Percentiles rank a stretch among this genome's conserved stretches.
These are phyloP conservation scores for Vigna hirtella DNA, from an alignment of 306 rosid genomes.

Conservation along the genomic window DNA sequence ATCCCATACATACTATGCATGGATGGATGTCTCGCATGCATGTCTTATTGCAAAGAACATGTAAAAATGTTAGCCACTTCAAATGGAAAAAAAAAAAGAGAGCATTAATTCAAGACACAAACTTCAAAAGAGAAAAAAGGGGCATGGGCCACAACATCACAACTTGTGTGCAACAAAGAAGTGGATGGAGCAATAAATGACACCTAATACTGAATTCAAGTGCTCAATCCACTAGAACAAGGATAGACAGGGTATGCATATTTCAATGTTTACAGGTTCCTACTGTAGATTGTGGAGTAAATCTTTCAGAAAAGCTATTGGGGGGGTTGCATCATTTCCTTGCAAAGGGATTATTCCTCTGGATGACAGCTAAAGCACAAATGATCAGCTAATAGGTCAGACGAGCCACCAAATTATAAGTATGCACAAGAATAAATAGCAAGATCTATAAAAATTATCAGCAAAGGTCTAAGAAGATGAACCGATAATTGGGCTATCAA, in stretches of 20 bases:
- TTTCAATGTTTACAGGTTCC: constrained; percentile 21
- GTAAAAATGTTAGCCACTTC: constrained; percentile 26
- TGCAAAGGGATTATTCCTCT: constrained; percentile 29
- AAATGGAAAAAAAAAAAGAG: background rate
- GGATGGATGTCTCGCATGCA: constrained; percentile 4
- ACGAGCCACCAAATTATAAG: constrained; percentile 26
- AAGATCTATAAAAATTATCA: background rate
- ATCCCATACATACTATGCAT: constrained; percentile 9
- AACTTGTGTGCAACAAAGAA: background rate
- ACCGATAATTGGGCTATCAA: constrained; percentile 22
- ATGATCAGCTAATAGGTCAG: constrained; percentile 10
- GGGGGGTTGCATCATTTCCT: background rate
- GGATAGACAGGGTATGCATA: background rate
- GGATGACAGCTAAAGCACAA: constrained; percentile 15
- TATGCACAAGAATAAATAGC: constrained; percentile 4
- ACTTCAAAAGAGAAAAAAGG: constrained; percentile 18
- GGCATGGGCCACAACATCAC: constrained; percentile 5
- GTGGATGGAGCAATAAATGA: constrained; percentile 26
- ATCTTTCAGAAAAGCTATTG: constrained; percentile 11
- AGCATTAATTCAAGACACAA: constrained; percentile 7
- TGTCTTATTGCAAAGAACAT: background rate
- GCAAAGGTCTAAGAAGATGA: constrained; percentile 18
- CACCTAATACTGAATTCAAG: constrained; percentile 16
- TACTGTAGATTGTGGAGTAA: constrained; percentile 20
- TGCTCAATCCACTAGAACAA: constrained; percentile 12